phyloP scores from a whole-genome alignment of 768 basidiomycete genomes.

The Sistotremastrum suecicum region DNA sequence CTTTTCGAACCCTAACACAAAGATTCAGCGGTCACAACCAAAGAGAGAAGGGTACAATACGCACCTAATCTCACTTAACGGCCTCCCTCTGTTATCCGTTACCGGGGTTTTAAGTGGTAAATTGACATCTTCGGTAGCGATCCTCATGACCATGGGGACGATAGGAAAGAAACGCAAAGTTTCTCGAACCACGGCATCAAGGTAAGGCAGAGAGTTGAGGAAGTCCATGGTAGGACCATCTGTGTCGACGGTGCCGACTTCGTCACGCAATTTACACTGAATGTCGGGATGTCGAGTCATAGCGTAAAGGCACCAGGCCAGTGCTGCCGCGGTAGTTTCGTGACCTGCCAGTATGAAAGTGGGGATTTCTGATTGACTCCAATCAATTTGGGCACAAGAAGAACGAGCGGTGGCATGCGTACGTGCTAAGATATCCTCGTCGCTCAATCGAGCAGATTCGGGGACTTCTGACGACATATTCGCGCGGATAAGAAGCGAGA shows the following conservation, averaged over 20 bases:
- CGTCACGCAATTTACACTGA: slow-evolving; percentile 21
- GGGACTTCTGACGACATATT: slow-evolving; percentile 50
- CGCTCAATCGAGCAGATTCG: slow-evolving; percentile 38
- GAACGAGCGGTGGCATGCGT: slow-evolving; percentile 12
- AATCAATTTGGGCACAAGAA: neutral
- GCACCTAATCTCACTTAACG: slow-evolving; percentile 6
- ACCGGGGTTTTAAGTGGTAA: slow-evolving; percentile 16
- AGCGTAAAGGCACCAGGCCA: slow-evolving; percentile 21
- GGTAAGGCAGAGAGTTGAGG: slow-evolving; percentile 16
- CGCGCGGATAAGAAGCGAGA: slow-evolving; percentile 46
- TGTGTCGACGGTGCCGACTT: slow-evolving; percentile 13
- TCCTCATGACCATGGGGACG: slow-evolving; percentile 11
- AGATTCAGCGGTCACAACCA: too few species aligned
- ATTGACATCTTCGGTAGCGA: slow-evolving; percentile 14
- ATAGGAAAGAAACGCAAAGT: slow-evolving; percentile 15
- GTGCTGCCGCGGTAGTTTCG: slow-evolving; percentile 35
- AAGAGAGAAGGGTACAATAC: neutral
- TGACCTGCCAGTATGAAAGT: slow-evolving; percentile 49
- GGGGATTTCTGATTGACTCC: slow-evolving; percentile 34
- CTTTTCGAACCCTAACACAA: slow-evolving; percentile 12
- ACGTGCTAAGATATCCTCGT: slow-evolving; percentile 48
- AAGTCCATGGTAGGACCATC: slow-evolving; percentile 15
- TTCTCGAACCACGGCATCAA: slow-evolving; percentile 20
- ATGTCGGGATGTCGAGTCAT: slow-evolving; percentile 16
- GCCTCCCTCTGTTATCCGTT: slow-evolving; percentile 8